Evolutionary conservation across 78 protist species (phyloP).

Genomic region (Dictyostelium citrinum): DNA sequence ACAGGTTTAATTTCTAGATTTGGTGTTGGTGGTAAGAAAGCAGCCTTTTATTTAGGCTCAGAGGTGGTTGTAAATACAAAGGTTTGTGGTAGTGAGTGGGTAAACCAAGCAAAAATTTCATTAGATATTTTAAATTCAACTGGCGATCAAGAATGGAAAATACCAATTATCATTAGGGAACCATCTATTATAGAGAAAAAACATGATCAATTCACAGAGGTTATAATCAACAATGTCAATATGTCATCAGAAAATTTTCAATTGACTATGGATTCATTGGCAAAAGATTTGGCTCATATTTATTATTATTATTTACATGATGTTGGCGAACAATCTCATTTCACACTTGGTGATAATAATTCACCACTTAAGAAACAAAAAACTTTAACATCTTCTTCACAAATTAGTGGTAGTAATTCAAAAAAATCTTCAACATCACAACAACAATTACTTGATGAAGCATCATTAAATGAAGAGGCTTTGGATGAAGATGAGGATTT

Average conservation of each 20-base stretch:
- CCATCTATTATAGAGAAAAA: not conserved
- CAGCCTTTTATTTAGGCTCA: constrained; percentile 73
- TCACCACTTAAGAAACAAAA: not conserved
- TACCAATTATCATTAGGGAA: constrained; percentile 54
- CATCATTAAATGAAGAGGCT: not conserved
- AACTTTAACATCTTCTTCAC: not conserved
- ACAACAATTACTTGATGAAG: not conserved
- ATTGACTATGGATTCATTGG: not conserved
- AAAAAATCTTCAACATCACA: not conserved
- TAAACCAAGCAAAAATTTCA: constrained; percentile 51
- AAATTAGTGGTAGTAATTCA: too few relatives aligned
- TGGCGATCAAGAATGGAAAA: constrained; percentile 72
- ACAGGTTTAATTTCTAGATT: constrained; percentile 75
- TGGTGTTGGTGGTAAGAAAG: constrained; percentile 82
- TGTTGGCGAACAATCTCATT: not conserved
- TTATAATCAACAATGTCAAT: constrained; percentile 7
- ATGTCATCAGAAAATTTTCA: not conserved
- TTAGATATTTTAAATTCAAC: constrained; percentile 50
- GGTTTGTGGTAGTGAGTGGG: constrained; percentile 1
- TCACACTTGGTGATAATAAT: not conserved
- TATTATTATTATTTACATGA: constrained; percentile 65
- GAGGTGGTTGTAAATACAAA: constrained; percentile 52
- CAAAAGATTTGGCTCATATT: constrained; percentile 54
- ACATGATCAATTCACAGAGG: constrained; percentile 50
- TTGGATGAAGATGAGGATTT: not conserved